Base-by-base conservation (phyloP, 306 rosid genomes). In the Geum urbanum region DNA sequence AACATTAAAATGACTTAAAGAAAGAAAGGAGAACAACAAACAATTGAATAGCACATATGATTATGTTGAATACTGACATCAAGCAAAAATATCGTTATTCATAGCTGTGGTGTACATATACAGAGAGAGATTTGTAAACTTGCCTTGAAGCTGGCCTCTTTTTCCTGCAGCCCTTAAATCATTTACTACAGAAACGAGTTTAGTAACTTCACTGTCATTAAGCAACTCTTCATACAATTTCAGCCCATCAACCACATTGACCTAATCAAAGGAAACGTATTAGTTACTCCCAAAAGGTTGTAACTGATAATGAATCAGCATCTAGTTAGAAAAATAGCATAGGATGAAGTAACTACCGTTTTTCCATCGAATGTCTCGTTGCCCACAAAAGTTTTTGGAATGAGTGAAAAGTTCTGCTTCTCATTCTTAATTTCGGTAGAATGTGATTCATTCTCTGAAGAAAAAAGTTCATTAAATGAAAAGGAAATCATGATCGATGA, bases 231-330 rank as follows among this genome's bases (percentile, higher is more conserved):
- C 91, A 65, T 83, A 87, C 76, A 80, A 76, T 72, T 91, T 91
- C 80, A 95, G 79, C 63, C 99, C 99, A 58, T 91, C 97, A 39
- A 80, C 89, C 77, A 66, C 87, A 69, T 95, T 95, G 73, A 95
- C 82, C 99, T 95, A 69, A 68, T 72, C 24, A 56, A 48, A 44
- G 43, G 6, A 72, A 52, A 37, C 53, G 9, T 62, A 58, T 24
- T n/a, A 22, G 27, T 32, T 10, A 20, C 55, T 44, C 16, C 8
- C 43, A 68, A 27, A 64, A 14, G 35, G 10, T 39, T 40, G 20
- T 56, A 48, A 52, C 44, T 56, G 18, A 69, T 70, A 35, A 53
- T 40, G 32, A 44, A 46, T 18, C 22, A 74, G 66, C 24, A 20
- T 66, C 9, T 61, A 64, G 61, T n/a, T 8, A 27, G 66, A 56